Percentiles rank a stretch among this genome's conserved stretches.
Evolutionary conservation across 164 flowering plant species (phyloP).

Genomic region (Malania oleifera): DNA sequence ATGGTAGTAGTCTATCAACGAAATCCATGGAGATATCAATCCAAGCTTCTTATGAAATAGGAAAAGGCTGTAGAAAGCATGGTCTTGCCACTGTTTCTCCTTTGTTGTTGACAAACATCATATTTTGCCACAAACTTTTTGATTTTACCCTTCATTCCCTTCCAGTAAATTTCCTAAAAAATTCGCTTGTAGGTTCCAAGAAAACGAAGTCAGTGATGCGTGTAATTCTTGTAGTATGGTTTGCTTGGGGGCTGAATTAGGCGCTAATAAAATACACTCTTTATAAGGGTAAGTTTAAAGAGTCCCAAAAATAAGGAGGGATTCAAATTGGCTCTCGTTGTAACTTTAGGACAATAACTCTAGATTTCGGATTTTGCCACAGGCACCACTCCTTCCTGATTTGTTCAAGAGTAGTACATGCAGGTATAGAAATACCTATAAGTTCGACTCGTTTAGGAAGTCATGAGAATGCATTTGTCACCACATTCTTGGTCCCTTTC

Average conservation of each 20-base stretch:
- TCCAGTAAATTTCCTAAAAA: background rate
- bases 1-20: background rate
- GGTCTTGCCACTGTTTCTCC: background rate
- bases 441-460: no score
- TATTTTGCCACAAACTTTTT: no score
- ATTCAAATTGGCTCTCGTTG: no score
- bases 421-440: no score
- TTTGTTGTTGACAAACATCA: no score
- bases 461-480: no score
- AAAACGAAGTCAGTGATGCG: background rate
- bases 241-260: background rate
- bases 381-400: background rate
- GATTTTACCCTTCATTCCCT: background rate
- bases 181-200: background rate
- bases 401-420: no score
- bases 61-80: background rate
- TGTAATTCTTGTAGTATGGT: background rate
- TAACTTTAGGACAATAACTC: background rate
- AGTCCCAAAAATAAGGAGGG: background rate
- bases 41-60: background rate
- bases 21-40: background rate
- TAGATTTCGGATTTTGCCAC: background rate
- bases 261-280: background rate
- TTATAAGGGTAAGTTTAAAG: background rate
- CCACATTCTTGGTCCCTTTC: no score